Base-by-base conservation (phyloP, 192 early-diverging fungal genomes). In the Backusella australiensis region DNA sequence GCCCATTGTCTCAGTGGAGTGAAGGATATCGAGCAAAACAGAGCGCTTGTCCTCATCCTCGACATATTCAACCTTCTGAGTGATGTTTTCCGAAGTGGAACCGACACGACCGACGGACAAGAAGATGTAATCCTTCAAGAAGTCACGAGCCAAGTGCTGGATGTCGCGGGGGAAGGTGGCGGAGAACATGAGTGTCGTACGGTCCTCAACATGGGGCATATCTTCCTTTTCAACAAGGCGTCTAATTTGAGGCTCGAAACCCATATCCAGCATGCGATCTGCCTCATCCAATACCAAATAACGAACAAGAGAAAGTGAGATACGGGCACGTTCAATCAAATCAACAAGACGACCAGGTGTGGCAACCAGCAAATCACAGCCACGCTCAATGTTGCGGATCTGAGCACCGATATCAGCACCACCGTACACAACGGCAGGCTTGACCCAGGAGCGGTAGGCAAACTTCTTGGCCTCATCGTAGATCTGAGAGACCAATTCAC, bases 321-420 rank as follows among this genome's bases (percentile, higher is more conserved):
- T 86, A 34, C 90, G 90, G 73, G 90, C 87, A 85, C 93, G 89
- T 88, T 96, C 95, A 34, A 97, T 89, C 77, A 99, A 85, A 84
- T 99, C 98, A 34, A 98, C 89, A 82, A 99, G 86, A 78, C 98
- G 91, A 23, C 98, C 98, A 29, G 98, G 98, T 2, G 98, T 99
- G n/a, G 98, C 98, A 15, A 97, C 93, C 73, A 97, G 83, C 46
- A 97, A 84, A 81, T 96, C 96, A 84, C 97, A 99, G 29, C 97
- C 97, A 79, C 96, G 93, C 79, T 95, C 93, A 59, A 99, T 87
- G 80, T 94, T 89, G 69, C 94, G 91, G 59, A 97, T 84, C 85
- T 99, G 97, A 75, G 89, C 85, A 70, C 88, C 88, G 82, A 98
- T 96, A 81, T 97, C 96, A 46, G 94, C 94, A 81, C 97, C 97